Evolutionary conservation across 768 basidiomycete genomes (phyloP).

Genomic region (Boletus rubescentipes): DNA sequence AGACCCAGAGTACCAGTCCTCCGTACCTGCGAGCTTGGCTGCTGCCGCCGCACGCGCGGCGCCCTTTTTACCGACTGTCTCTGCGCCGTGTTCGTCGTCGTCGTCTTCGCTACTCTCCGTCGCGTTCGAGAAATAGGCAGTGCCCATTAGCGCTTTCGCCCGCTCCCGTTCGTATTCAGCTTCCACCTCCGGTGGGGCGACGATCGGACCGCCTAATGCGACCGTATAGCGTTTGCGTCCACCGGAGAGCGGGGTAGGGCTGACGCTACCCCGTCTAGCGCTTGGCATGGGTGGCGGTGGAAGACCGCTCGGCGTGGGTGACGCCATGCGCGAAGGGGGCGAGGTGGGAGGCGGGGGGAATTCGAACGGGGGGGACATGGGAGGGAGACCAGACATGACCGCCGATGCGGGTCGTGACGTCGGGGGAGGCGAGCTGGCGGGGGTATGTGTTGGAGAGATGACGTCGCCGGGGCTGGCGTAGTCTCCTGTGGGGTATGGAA

Average conservation of each 20-base stretch:
- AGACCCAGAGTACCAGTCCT: constrained; percentile 16
- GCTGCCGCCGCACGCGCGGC: constrained; percentile 34
- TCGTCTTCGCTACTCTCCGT: constrained; percentile 38
- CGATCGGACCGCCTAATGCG: constrained; percentile 74
- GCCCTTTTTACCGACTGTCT: constrained; percentile 58
- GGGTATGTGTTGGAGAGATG: constrained; percentile 33
- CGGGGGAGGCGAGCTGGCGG: constrained; percentile 47
- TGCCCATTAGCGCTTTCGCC: constrained; percentile 33
- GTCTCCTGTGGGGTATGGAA: constrained; percentile 84
- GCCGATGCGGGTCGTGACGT: constrained; percentile 42
- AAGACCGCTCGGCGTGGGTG: constrained; percentile 32
- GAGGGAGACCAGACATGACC: constrained; percentile 46
- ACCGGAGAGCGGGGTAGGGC: constrained; percentile 60
- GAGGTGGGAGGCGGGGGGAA: constrained; percentile 18
- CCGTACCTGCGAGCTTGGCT: constrained; percentile 32
- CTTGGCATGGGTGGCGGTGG: constrained; percentile 42
- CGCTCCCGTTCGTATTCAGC: constrained; percentile 31
- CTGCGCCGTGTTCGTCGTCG: constrained; percentile 34
- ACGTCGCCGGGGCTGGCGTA: constrained; percentile 67
- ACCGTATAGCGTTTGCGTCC: constrained; percentile 79
- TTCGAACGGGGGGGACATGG: constrained; percentile 25
- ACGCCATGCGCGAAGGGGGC: constrained; percentile 22
- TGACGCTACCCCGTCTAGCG: constrained; percentile 54
- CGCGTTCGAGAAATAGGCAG: constrained; percentile 44
- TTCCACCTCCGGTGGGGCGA: constrained; percentile 34